phyloP scores from a whole-genome alignment of 257 asterid species.

The Osmanthus fragrans region DNA sequence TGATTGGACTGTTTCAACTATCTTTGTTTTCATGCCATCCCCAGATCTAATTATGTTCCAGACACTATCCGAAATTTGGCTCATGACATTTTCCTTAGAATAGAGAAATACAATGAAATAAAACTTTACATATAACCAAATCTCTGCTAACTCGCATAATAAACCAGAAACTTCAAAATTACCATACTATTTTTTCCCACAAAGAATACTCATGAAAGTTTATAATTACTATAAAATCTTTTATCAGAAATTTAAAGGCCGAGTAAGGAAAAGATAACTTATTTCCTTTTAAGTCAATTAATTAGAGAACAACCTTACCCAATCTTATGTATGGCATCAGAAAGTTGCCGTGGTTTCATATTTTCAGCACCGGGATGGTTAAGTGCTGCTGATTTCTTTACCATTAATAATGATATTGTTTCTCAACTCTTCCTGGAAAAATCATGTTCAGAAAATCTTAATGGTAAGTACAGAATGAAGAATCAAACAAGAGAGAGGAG shows the following conservation, averaged over 20 bases:
- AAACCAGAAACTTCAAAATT: not conserved
- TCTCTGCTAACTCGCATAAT: not conserved
- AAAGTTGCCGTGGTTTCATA: constrained; percentile 92
- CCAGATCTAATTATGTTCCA: constrained; percentile 75
- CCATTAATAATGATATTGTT: constrained; percentile 58
- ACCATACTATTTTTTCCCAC: not conserved
- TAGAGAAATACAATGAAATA: constrained; percentile 15
- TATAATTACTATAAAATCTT: not conserved
- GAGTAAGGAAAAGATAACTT: not conserved
- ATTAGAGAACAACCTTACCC: constrained; percentile 51
- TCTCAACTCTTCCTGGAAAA: constrained; percentile 67
- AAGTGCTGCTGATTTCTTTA: constrained; percentile 71
- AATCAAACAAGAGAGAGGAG: constrained; percentile 2
- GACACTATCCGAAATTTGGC: constrained; percentile 75
- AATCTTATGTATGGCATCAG: constrained; percentile 86
- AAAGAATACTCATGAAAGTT: not conserved
- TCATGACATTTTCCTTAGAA: constrained; percentile 71
- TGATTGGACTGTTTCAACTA: constrained; percentile 74
- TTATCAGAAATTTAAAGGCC: not conserved
- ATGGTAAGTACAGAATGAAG: constrained; percentile 14
- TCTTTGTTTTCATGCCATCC: constrained; percentile 77
- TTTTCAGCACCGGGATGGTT: constrained; percentile 72
- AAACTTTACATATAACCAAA: constrained; percentile 9
- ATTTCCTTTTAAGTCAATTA: not conserved
- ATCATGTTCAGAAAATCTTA: constrained; percentile 9